These are phyloP conservation scores for Kurtzmaniella quercitrusa DNA, from an alignment of 1,139 yeast species.

Conservation along the genomic window DNA sequence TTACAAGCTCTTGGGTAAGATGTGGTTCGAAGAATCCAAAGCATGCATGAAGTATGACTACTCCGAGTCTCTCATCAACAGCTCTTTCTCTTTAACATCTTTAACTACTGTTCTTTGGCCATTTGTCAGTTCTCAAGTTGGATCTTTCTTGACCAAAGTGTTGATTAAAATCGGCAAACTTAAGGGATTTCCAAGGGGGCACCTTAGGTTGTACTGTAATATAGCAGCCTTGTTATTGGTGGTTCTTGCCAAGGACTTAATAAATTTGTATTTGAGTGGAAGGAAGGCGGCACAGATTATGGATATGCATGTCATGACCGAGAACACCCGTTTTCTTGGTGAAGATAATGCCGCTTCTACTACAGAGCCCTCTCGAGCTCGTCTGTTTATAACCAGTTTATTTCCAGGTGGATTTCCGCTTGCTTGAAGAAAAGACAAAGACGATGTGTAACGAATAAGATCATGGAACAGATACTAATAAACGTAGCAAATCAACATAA, in stretches of 20 bases:
- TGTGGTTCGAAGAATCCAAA: slow-evolving; percentile 19
- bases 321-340: neutral
- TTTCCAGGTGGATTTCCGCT: neutral
- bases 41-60: slow-evolving; percentile 37
- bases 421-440: neutral
- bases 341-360: neutral
- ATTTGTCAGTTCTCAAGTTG: slow-evolving; percentile 31
- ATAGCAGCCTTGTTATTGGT: slow-evolving; percentile 30
- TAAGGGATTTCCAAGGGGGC: slow-evolving; percentile 17
- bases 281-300: slow-evolving; percentile 24
- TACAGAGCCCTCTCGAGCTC: neutral
- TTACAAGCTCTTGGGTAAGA: neutral
- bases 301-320: slow-evolving; percentile 12
- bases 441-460: no score
- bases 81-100: slow-evolving; percentile 24
- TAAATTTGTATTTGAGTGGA: slow-evolving; percentile 26
- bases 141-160: slow-evolving; percentile 17
- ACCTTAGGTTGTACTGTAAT: slow-evolving; percentile 27
- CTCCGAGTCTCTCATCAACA: slow-evolving; percentile 20
- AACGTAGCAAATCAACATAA: no score
- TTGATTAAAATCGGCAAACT: slow-evolving; percentile 9
- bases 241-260: slow-evolving; percentile 30
- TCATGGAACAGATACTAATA: neutral
- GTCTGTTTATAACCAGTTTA: neutral
- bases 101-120: slow-evolving; percentile 42